Evolutionary conservation across 164 flowering plant species (phyloP).

Genomic region (Umbilicus rupestris): DNA sequence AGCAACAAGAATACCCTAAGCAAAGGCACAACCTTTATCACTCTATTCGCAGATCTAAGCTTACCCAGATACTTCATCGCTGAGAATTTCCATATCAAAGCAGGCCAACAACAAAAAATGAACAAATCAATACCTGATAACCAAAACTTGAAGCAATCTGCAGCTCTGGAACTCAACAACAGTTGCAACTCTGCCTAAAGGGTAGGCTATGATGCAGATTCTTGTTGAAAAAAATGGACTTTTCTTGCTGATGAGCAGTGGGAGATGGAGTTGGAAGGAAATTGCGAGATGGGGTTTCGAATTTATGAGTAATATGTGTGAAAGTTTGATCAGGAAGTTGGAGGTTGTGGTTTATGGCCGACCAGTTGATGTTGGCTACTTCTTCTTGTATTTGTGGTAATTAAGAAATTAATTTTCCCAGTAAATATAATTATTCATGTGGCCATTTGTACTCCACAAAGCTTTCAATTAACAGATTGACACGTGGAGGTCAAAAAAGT

Average conservation of each 20-base stretch:
- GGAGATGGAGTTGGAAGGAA: not conserved
- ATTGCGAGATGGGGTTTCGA: not conserved
- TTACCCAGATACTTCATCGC: not conserved
- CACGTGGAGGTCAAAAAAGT: too few relatives aligned
- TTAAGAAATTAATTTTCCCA: not conserved
- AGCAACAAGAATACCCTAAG: not conserved
- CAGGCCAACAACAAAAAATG: not conserved
- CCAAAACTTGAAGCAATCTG: not conserved
- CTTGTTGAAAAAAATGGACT: not conserved
- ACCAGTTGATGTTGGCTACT: slow-evolving; percentile 3
- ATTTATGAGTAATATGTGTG: not conserved
- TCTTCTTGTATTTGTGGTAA: not conserved
- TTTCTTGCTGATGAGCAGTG: not conserved
- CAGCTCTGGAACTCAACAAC: not conserved
- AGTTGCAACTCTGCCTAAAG: not conserved
- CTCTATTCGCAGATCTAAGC: not conserved
- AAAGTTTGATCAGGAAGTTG: not conserved
- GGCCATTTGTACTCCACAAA: too few relatives aligned
- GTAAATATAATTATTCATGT: too few relatives aligned
- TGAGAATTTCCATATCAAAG: not conserved
- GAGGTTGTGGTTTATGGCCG: not conserved
- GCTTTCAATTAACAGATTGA: too few relatives aligned
- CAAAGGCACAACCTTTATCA: not conserved
- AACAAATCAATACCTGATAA: not conserved
- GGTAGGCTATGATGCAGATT: not conserved